Conservation (phyloP, 1,139 yeast species). For the Torulaspora globosa region DNA sequence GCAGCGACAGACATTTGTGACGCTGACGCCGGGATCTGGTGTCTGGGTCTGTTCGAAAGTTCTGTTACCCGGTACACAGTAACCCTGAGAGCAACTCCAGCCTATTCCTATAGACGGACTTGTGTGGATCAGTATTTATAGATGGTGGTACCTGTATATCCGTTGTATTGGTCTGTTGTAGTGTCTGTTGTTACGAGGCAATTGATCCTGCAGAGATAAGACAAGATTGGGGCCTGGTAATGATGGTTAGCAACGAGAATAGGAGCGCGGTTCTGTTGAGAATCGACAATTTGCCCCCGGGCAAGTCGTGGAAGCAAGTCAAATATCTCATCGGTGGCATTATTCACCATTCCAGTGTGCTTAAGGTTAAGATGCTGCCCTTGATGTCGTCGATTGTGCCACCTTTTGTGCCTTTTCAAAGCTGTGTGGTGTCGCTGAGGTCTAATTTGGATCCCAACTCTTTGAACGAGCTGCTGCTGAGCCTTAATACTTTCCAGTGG, state of each 20-base stretch:
- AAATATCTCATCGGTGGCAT: slow-evolving; percentile 35
- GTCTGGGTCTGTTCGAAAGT: neutral
- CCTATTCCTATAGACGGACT: neutral
- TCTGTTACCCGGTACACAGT: neutral
- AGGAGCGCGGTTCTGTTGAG: slow-evolving; percentile 17
- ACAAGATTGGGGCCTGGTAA: neutral
- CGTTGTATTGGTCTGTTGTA: neutral
- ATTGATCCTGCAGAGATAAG: no score
- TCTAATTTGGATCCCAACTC: slow-evolving; percentile 20
- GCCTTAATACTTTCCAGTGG: slow-evolving; percentile 34
- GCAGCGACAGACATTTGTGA: neutral
- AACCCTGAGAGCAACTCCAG: slow-evolving; percentile 1
- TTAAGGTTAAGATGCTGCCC: slow-evolving; percentile 34
- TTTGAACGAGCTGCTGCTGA: slow-evolving; percentile 27
- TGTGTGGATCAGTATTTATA: neutral
- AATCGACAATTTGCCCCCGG: slow-evolving; percentile 36
- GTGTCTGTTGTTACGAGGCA: neutral
- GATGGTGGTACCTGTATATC: no score
- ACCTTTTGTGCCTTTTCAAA: slow-evolving; percentile 31
- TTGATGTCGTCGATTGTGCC: slow-evolving; percentile 33
- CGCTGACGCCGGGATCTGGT: neutral
- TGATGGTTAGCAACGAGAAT: slow-evolving; percentile 4
- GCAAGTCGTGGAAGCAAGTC: slow-evolving; percentile 36
- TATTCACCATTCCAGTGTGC: slow-evolving; percentile 30
- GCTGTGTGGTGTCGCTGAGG: slow-evolving; percentile 30